Percentiles rank a stretch among this genome's conserved stretches.
These are phyloP conservation scores for Saccharomyces eubayanus DNA, from an alignment of 805 yeast species.

Conservation along the genomic window DNA sequence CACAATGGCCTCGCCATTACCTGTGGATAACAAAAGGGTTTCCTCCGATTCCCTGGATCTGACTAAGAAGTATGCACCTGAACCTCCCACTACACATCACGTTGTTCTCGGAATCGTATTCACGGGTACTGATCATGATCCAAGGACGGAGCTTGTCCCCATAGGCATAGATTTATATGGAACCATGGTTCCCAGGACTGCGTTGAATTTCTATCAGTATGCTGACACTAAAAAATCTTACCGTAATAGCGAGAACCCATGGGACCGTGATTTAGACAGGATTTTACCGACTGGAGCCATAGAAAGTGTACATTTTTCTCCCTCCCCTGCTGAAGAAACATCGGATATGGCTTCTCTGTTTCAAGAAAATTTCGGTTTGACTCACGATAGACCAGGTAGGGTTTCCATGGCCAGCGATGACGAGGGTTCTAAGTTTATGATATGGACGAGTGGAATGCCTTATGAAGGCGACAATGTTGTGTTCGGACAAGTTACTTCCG, in stretches of 20 bases:
- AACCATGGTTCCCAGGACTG: slow-evolving; percentile 55
- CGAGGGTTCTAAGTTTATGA: slow-evolving; percentile 58
- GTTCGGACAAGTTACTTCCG: slow-evolving; percentile 68
- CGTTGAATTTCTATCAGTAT: slow-evolving; percentile 46
- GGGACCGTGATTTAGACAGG: slow-evolving; percentile 48
- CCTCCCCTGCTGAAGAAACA: slow-evolving; percentile 56
- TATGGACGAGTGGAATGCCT: slow-evolving; percentile 48
- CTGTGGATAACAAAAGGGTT: background rate
- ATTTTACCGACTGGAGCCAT: slow-evolving; percentile 67
- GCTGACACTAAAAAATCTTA: slow-evolving; percentile 20
- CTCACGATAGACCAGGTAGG: slow-evolving; percentile 62
- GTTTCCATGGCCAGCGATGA: slow-evolving; percentile 68
- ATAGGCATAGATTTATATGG: slow-evolving; percentile 59
- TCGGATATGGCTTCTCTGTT: slow-evolving; percentile 40
- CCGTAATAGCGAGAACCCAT: background rate
- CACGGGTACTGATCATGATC: slow-evolving; percentile 11
- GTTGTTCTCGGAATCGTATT: slow-evolving; percentile 23
- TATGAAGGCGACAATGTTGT: slow-evolving; percentile 62
- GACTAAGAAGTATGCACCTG: slow-evolving; percentile 22
- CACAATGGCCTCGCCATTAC: background rate
- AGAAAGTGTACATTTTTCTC: slow-evolving; percentile 82
- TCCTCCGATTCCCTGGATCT: background rate
- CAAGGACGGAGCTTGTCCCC: slow-evolving; percentile 14
- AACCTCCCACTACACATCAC: slow-evolving; percentile 28
- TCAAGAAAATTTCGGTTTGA: slow-evolving; percentile 73